phyloP scores from a whole-genome alignment of 1,284 basidiomycete species.

The Cystobasidium sp. region DNA sequence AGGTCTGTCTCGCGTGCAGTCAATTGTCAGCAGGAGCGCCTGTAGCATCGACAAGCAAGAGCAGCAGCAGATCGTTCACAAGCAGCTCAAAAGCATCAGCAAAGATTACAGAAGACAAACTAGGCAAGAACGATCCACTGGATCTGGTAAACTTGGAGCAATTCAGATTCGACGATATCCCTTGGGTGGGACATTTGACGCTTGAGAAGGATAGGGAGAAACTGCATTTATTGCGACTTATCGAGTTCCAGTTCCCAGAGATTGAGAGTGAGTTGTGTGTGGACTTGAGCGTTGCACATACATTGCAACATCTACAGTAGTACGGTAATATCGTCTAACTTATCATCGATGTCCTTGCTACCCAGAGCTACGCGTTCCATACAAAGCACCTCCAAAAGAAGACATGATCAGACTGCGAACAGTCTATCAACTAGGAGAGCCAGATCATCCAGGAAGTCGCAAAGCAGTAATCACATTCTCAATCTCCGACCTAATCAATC shows the following conservation, averaged over 20 bases:
- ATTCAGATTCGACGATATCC: constrained; percentile 39
- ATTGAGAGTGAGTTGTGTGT: constrained; percentile 46
- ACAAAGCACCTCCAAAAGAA: constrained; percentile 51
- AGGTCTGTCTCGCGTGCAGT: constrained; percentile 18
- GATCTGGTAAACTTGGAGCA: constrained; percentile 37
- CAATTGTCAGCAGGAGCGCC: not conserved
- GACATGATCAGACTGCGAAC: constrained; percentile 53
- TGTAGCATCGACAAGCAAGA: constrained; percentile 4
- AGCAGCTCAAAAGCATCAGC: constrained; percentile 26
- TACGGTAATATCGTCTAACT: not conserved
- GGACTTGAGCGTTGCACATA: constrained; percentile 5
- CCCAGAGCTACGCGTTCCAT: constrained; percentile 53
- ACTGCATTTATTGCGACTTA: constrained; percentile 52
- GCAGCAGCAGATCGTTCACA: constrained; percentile 7
- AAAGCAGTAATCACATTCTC: constrained; percentile 56
- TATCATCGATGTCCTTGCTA: not conserved
- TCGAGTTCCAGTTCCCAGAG: constrained; percentile 51
- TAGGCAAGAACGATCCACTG: constrained; percentile 32
- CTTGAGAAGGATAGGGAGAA: constrained; percentile 50
- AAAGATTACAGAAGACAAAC: constrained; percentile 28
- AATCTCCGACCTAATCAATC: constrained; percentile 50
- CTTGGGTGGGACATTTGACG: constrained; percentile 40
- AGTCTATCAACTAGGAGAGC: constrained; percentile 57
- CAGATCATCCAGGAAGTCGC: constrained; percentile 55
- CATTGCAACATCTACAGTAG: too few relatives aligned